Percentiles rank a stretch among this genome's conserved stretches.
Evolutionary conservation across 768 basidiomycete genomes (phyloP).

Genomic region (Lactarius tabidus): DNA sequence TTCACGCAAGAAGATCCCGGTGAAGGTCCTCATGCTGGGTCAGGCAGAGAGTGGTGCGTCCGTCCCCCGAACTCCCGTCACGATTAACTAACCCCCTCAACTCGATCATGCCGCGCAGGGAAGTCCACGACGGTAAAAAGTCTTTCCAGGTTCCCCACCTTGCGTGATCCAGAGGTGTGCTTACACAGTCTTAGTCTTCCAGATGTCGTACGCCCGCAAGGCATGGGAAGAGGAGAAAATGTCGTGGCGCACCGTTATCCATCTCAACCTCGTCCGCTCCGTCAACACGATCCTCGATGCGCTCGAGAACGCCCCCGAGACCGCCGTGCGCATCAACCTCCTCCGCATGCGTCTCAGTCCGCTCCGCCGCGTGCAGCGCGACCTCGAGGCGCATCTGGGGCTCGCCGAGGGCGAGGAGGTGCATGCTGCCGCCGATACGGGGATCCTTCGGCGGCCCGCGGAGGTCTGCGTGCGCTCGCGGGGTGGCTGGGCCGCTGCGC

Average conservation of each 20-base stretch:
- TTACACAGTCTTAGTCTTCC: slow-evolving; percentile 11
- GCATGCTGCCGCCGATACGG: slow-evolving; percentile 1
- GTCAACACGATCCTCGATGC: slow-evolving; percentile 40
- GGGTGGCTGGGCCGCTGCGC: slow-evolving; percentile 32
- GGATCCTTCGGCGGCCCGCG: slow-evolving; percentile 10
- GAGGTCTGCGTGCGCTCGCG: slow-evolving; percentile 34
- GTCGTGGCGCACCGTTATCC: slow-evolving; percentile 76
- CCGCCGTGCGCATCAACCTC: slow-evolving; percentile 11
- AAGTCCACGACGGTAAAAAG: slow-evolving; percentile 18
- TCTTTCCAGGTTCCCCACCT: not conserved
- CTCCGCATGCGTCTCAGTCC: slow-evolving; percentile 26
- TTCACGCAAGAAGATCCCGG: slow-evolving; percentile 23
- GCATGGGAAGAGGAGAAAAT: slow-evolving; percentile 62
- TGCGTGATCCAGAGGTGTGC: not conserved
- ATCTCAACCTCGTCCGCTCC: slow-evolving; percentile 51
- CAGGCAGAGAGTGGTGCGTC: slow-evolving; percentile 23
- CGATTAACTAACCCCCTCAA: not conserved
- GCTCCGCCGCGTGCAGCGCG: slow-evolving; percentile 34
- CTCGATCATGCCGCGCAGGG: not conserved
- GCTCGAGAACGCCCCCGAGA: slow-evolving; percentile 29
- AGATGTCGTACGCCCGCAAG: slow-evolving; percentile 13
- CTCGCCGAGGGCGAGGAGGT: slow-evolving; percentile 15
- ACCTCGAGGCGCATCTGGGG: slow-evolving; percentile 15
- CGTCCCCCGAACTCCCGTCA: not conserved
- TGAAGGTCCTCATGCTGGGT: slow-evolving; percentile 31